phyloP scores from a whole-genome alignment of 2,329 filamentous ascomycete species.

The Neurospora sp. region DNA sequence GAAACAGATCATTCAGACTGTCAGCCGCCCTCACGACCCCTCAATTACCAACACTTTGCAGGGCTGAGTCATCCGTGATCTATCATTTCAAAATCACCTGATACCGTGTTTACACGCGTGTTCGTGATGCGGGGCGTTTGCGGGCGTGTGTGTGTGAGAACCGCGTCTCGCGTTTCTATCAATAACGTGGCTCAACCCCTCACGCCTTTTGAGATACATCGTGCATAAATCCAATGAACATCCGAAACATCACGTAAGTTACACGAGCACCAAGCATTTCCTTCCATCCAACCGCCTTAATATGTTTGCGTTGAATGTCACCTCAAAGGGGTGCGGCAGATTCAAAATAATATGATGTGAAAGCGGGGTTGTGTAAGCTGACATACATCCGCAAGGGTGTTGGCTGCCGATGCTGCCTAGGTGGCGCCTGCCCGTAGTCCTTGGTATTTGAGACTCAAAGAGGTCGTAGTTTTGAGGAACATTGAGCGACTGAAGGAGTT shows the following conservation, averaged over 20 bases:
- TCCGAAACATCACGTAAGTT: neutral
- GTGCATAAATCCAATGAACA: neutral
- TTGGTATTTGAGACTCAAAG: neutral
- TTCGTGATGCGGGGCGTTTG: neutral
- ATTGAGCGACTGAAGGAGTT: neutral
- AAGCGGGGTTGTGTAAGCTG: neutral
- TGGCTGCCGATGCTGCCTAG: neutral
- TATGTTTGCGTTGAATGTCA: neutral
- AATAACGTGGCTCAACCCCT: neutral
- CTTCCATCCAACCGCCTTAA: neutral
- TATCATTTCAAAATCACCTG: neutral
- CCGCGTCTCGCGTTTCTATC: neutral
- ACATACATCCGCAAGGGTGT: neutral
- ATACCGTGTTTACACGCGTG: neutral
- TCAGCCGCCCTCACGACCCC: neutral
- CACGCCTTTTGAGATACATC: neutral
- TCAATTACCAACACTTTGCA: neutral
- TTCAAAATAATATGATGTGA: neutral
- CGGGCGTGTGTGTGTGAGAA: neutral
- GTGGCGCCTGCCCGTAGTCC: neutral
- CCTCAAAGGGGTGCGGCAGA: neutral
- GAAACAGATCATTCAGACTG: neutral
- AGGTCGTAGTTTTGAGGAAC: neutral
- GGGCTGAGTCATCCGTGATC: neutral
- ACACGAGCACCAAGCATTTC: neutral